Evolutionary conservation across 2,329 filamentous ascomycete species (phyloP).

Genomic region (Lasiodiplodia hormozganensis): DNA sequence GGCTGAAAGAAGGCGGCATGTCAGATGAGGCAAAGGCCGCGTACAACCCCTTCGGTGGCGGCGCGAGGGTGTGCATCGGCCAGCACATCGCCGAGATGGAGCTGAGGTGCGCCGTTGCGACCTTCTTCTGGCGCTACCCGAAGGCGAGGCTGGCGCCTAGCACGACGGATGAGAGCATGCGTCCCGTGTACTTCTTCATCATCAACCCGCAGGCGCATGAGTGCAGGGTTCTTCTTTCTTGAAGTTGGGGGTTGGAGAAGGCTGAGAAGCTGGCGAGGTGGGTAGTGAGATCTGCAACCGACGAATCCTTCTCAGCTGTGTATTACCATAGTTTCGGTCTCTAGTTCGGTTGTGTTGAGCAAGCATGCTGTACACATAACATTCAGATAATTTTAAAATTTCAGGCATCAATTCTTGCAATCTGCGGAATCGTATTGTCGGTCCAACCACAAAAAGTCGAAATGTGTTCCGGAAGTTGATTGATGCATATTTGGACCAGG

Average conservation of each 20-base stretch:
- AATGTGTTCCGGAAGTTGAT: no score
- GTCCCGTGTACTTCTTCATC: conserved; percentile 53
- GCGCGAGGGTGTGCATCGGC: conserved; percentile 72
- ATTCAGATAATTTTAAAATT: no score
- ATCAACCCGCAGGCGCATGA: conserved; percentile 52
- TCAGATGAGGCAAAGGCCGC: conserved; percentile 53
- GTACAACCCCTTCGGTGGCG: conserved; percentile 73
- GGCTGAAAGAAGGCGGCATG: conserved; percentile 34
- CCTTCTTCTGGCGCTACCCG: conserved; percentile 59
- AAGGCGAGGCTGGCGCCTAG: conserved; percentile 37
- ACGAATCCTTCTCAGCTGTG: no score
- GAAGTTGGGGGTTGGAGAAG: not conserved
- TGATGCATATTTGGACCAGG: no score
- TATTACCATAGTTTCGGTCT: no score
- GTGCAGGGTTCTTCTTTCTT: conserved; percentile 46
- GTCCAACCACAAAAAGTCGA: no score
- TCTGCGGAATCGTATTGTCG: no score
- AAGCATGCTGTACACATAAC: no score
- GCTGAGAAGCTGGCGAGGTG: no score
- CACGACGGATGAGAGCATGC: conserved; percentile 50
- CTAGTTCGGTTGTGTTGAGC: no score
- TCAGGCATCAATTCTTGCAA: no score
- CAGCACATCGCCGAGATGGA: conserved; percentile 70
- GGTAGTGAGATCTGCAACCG: no score
- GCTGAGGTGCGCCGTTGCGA: conserved; percentile 57